Conservation (phyloP, 306 rosid species). For the Adenanthera pavonina region DNA sequence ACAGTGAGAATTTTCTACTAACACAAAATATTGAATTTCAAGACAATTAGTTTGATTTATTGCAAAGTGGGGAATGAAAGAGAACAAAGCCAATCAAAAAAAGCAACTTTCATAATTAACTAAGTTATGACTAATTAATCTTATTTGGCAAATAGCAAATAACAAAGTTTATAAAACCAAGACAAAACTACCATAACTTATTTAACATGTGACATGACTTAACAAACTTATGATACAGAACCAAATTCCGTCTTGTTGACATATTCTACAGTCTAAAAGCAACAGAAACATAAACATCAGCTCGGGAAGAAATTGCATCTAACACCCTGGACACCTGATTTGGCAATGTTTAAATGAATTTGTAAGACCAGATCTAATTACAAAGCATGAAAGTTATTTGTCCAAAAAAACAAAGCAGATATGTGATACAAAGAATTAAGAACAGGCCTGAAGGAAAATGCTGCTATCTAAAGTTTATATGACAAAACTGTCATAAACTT, state of each 20-base stretch:
- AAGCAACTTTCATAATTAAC: background rate
- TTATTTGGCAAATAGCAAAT: background rate
- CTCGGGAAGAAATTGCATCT: background rate
- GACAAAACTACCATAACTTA: background rate
- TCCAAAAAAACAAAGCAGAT: background rate
- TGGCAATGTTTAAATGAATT: background rate
- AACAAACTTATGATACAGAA: background rate
- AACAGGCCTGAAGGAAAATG: background rate
- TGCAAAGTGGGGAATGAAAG: background rate
- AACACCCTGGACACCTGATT: background rate
- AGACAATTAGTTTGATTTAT: background rate
- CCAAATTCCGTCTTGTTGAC: background rate
- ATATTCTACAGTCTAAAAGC: background rate
- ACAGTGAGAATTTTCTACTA: slow-evolving; percentile 30
- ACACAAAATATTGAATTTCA: background rate
- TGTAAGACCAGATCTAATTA: background rate
- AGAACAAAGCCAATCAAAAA: background rate
- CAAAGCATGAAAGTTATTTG: background rate
- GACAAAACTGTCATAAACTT: background rate
- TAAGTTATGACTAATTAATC: background rate
- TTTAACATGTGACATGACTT: background rate
- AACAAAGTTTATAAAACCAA: background rate
- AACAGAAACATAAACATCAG: background rate
- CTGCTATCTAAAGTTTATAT: background rate
- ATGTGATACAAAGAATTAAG: background rate